A percentile compares a stretch with the other conserved stretches of the same genome.
Evolutionary conservation across 2,329 filamentous ascomycete genomes (phyloP).

Genomic region (Ophiostoma piceae): DNA sequence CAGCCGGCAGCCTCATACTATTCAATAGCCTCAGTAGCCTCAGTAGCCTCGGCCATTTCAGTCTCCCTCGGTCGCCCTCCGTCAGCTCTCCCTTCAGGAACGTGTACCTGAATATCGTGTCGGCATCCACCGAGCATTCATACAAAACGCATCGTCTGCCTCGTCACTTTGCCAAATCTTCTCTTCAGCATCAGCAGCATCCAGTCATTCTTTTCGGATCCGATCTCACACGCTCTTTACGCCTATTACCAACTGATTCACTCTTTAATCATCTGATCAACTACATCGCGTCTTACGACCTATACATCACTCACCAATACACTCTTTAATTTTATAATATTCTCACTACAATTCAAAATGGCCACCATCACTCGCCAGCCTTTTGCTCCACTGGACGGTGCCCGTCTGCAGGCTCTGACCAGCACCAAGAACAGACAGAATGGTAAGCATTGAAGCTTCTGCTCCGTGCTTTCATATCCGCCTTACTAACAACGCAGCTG

Average conservation of each 20-base stretch:
- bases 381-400: conserved; percentile 65
- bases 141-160: conserved; percentile 7
- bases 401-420: conserved; percentile 65
- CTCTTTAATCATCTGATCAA: neutral
- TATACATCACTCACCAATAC: neutral
- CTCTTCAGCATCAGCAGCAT: neutral
- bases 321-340: neutral
- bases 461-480: neutral
- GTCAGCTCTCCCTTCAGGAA: conserved; percentile 1
- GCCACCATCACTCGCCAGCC: conserved; percentile 60
- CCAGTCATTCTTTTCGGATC: conserved; percentile 10
- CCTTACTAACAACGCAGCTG: conserved; percentile 34
- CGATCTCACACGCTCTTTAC: conserved; percentile 13
- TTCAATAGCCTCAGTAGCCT: neutral
- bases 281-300: neutral
- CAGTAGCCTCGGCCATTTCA: neutral
- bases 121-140: neutral
- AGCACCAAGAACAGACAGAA: conserved; percentile 75
- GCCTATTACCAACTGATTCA: conserved; percentile 6
- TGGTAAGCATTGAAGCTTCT: conserved; percentile 44
- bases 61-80: neutral
- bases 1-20: neutral
- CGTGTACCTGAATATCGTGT: conserved; percentile 7
- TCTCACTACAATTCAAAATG: conserved; percentile 38
- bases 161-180: neutral